phyloP scores from a whole-genome alignment of 192 early-diverging fungal species.

The Coemansia sp. region DNA sequence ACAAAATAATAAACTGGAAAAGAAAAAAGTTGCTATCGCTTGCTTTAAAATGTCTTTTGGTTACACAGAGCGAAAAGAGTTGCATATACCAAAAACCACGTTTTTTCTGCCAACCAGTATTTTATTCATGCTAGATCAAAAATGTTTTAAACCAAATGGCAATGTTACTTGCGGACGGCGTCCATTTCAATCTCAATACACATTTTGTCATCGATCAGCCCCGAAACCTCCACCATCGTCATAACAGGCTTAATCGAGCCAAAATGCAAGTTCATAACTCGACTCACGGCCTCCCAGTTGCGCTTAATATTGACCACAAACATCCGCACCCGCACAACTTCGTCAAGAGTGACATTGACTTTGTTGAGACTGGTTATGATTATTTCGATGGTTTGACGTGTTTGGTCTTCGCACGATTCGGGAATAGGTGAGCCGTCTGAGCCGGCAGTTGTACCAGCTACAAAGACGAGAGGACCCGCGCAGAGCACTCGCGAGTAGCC shows the following conservation, averaged over 20 bases:
- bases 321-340: constrained; percentile 42
- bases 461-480: constrained; percentile 22
- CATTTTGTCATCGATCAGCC: constrained; percentile 41
- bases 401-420: constrained; percentile 6
- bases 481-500: constrained; percentile 34
- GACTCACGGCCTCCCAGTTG: constrained; percentile 36
- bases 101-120: no score
- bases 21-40: no score
- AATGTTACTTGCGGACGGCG: constrained; percentile 20
- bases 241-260: constrained; percentile 24
- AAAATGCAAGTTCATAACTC: constrained; percentile 36
- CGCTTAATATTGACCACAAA: constrained; percentile 41
- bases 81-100: no score
- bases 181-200: constrained; percentile 52
- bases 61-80: no score
- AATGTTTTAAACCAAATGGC: no score
- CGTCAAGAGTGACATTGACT: constrained; percentile 12
- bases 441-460: constrained; percentile 28
- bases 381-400: constrained; percentile 23
- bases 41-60: no score
- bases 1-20: no score
- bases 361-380: constrained; percentile 16
- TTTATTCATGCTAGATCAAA: no score
- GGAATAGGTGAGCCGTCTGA: constrained; percentile 24
- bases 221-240: constrained; percentile 45